phyloP scores from a whole-genome alignment of 1,139 yeast species.

The Yamadazyma epiphylla region DNA sequence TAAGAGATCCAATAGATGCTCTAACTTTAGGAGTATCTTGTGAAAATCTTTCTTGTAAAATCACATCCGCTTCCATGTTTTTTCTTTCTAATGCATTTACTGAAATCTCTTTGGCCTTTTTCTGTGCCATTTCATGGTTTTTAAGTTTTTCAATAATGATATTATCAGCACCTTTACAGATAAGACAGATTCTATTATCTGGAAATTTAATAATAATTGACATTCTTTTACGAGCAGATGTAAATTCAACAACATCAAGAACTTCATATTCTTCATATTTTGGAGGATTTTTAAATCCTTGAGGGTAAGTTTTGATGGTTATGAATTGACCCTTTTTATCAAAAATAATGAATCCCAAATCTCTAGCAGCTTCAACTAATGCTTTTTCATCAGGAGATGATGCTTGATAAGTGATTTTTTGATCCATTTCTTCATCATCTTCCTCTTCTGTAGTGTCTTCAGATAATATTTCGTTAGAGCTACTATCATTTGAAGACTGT shows the following conservation, averaged over 20 bases:
- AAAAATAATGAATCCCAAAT: slow-evolving; percentile 78
- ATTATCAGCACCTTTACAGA: slow-evolving; percentile 96
- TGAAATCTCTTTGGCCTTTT: slow-evolving; percentile 63
- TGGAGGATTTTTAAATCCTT: slow-evolving; percentile 68
- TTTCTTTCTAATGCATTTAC: slow-evolving; percentile 60
- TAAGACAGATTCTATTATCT: slow-evolving; percentile 67
- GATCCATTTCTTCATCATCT: slow-evolving; percentile 28
- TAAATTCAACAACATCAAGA: slow-evolving; percentile 78
- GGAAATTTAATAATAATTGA: slow-evolving; percentile 81
- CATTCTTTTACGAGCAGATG: slow-evolving; percentile 91
- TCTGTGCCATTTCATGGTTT: slow-evolving; percentile 53
- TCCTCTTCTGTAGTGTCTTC: slow-evolving; percentile 8
- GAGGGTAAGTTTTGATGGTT: slow-evolving; percentile 73
- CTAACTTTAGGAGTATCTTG: slow-evolving; percentile 25
- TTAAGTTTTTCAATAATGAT: slow-evolving; percentile 75
- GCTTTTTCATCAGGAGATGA: slow-evolving; percentile 97
- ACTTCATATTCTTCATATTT: slow-evolving; percentile 66
- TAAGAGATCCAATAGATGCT: slow-evolving; percentile 21
- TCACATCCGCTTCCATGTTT: slow-evolving; percentile 75
- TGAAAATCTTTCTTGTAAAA: slow-evolving; percentile 49
- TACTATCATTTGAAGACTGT: slow-evolving; percentile 9
- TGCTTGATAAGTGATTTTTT: slow-evolving; percentile 72
- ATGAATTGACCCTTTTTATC: slow-evolving; percentile 61
- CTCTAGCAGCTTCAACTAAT: slow-evolving; percentile 88
- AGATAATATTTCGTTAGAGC: too few relatives aligned